Percentiles rank a stretch among this genome's conserved stretches.
Conservation (phyloP, 1,284 basidiomycete species). For the Golubevia sp. region DNA sequence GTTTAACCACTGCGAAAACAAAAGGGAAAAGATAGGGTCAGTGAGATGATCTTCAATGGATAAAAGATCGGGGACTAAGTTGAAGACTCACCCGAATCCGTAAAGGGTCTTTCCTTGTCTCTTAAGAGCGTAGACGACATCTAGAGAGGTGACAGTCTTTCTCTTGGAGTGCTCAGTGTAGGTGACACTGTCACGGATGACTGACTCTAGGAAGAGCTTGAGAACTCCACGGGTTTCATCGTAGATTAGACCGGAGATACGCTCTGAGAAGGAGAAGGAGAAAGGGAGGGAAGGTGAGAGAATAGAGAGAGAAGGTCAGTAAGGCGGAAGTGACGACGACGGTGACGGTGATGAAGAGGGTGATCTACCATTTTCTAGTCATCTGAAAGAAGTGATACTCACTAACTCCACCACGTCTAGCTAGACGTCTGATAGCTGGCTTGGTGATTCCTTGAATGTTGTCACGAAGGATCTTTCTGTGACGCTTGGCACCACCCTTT, state of each 20-base stretch:
- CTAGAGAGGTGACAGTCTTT: slow-evolving; percentile 54
- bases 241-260: slow-evolving; percentile 44
- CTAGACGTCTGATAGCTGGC: slow-evolving; percentile 48
- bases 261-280: slow-evolving; percentile 5
- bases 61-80: too few species aligned
- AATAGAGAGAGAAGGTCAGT: too few species aligned
- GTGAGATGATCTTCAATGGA: too few species aligned
- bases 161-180: slow-evolving; percentile 58
- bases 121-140: slow-evolving; percentile 57
- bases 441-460: slow-evolving; percentile 61
- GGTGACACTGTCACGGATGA: slow-evolving; percentile 56
- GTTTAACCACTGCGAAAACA: too few species aligned
- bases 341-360: too few species aligned
- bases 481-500: slow-evolving; percentile 62
- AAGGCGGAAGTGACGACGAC: neutral
- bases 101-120: slow-evolving; percentile 73
- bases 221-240: slow-evolving; percentile 52
- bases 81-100: too few species aligned
- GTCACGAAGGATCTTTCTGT: slow-evolving; percentile 54
- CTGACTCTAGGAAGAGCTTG: slow-evolving; percentile 40
- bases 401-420: slow-evolving; percentile 49
- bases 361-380: neutral
- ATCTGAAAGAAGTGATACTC: neutral
- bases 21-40: too few species aligned
- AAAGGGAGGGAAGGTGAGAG: neutral